Conservation (phyloP, 2,329 filamentous ascomycete genomes). For the Ophiostoma himal-ulmi region DNA sequence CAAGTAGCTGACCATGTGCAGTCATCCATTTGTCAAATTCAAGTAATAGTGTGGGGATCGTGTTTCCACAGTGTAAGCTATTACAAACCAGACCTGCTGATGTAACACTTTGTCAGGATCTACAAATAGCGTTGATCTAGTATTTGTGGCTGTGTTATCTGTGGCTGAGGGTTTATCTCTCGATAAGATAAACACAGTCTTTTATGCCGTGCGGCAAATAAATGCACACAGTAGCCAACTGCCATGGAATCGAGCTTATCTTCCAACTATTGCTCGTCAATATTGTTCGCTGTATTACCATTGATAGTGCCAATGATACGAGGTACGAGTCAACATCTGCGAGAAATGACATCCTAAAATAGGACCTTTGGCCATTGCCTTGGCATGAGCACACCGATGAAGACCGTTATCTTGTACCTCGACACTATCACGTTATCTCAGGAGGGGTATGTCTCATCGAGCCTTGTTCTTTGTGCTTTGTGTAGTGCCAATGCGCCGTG, state of each 20-base stretch:
- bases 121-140: background rate
- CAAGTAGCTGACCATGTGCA: background rate
- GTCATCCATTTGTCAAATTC: background rate
- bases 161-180: background rate
- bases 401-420: background rate
- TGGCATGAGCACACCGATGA: background rate
- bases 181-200: background rate
- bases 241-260: background rate
- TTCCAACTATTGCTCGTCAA: background rate
- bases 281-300: background rate
- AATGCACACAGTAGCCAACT: background rate
- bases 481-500: background rate
- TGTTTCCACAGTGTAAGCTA: slow-evolving; percentile 22
- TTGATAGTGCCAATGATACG: background rate
- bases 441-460: slow-evolving; percentile 11
- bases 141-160: background rate
- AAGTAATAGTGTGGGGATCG: background rate
- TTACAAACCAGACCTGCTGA: slow-evolving; percentile 25
- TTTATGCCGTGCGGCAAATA: no score
- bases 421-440: background rate
- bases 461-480: background rate
- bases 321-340: no score
- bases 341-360: no score
- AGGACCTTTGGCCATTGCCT: background rate
- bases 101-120: slow-evolving; percentile 23